phyloP scores from a whole-genome alignment of 768 basidiomycete species.

The Boletellus ananiceps region DNA sequence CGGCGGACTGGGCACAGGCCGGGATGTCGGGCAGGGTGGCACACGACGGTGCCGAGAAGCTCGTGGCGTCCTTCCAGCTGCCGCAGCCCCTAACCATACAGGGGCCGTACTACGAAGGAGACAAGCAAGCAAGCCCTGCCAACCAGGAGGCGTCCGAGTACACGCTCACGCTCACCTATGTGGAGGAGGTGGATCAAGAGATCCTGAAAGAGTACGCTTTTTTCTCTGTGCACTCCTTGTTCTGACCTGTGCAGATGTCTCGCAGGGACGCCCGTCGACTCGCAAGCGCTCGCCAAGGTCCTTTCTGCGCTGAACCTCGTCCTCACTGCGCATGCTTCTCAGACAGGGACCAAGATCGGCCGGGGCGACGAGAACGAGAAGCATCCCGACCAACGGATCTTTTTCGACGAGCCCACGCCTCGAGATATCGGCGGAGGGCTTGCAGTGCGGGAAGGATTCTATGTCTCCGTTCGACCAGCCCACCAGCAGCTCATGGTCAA shows the following conservation, averaged over 20 bases:
- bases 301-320: slow-evolving; percentile 47
- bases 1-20: slow-evolving; percentile 34
- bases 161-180: slow-evolving; percentile 37
- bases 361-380: slow-evolving; percentile 35
- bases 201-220: slow-evolving; percentile 15
- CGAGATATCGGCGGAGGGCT: slow-evolving; percentile 47
- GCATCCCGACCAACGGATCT: slow-evolving; percentile 37
- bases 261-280: slow-evolving; percentile 48
- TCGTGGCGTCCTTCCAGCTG: slow-evolving; percentile 38
- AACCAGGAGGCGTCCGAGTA: slow-evolving; percentile 31
- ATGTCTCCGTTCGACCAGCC: slow-evolving; percentile 37
- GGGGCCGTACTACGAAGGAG: slow-evolving; percentile 37
- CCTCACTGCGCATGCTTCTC: slow-evolving; percentile 38
- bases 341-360: slow-evolving; percentile 42
- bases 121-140: slow-evolving; percentile 29
- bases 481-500: slow-evolving; percentile 48
- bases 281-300: slow-evolving; percentile 50
- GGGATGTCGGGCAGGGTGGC: slow-evolving; percentile 37
- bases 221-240: background rate
- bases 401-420: slow-evolving; percentile 30
- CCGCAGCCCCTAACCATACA: slow-evolving; percentile 39
- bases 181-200: slow-evolving; percentile 33
- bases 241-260: slow-evolving; percentile 44
- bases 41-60: slow-evolving; percentile 41
- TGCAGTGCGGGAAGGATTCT: slow-evolving; percentile 50